phyloP scores from a whole-genome alignment of 73 alveolate genomes.

The Paramecium primaurelia region DNA sequence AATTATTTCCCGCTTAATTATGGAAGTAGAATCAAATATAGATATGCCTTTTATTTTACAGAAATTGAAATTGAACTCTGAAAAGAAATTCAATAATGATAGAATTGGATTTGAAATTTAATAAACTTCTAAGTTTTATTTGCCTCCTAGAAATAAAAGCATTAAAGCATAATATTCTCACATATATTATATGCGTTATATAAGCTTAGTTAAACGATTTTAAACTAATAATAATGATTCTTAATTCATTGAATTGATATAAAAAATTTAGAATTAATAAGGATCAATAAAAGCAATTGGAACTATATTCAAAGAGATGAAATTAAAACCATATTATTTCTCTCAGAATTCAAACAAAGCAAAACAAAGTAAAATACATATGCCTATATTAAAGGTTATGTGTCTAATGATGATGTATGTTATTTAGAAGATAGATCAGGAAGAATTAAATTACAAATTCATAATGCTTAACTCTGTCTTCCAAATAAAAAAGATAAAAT shows the following conservation, averaged over 20 bases:
- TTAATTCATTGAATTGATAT: not conserved
- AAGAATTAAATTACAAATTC: not conserved
- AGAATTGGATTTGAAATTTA: not conserved
- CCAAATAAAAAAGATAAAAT: not conserved
- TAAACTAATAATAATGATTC: not conserved
- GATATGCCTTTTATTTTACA: not conserved
- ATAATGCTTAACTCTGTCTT: not conserved
- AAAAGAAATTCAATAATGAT: not conserved
- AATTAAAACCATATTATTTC: constrained; percentile 30
- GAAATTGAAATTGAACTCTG: not conserved
- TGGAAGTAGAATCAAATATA: not conserved
- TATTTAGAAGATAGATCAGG: constrained; percentile 16
- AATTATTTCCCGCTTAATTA: constrained; percentile 6
- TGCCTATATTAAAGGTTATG: not conserved
- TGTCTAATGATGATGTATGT: constrained; percentile 1
- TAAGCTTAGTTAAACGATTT: not conserved
- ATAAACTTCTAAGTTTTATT: not conserved
- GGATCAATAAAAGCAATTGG: constrained; percentile 7
- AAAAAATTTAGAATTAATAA: not conserved
- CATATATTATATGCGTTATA: not conserved
- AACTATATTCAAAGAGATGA: constrained; percentile 22
- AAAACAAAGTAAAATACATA: not conserved
- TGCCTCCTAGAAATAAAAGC: not conserved
- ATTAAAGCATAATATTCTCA: not conserved
- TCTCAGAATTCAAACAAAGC: not conserved